phyloP scores from a whole-genome alignment of 208 protist genomes.

The Leishmania aethiopica region DNA sequence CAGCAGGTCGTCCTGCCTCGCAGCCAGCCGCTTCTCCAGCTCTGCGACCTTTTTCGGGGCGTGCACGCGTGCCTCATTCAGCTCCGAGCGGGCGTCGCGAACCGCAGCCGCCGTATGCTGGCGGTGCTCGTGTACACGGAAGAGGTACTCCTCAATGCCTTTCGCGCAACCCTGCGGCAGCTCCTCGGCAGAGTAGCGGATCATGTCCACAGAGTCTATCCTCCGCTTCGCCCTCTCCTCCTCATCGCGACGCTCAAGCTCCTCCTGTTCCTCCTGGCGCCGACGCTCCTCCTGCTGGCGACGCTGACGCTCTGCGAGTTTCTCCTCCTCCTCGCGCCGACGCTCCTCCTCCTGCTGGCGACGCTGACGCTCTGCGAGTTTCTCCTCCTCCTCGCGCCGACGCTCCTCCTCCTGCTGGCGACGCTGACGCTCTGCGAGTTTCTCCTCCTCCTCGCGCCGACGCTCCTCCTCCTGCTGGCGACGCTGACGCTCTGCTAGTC shows the following conservation, averaged over 20 bases:
- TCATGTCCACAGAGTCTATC: constrained; percentile 23
- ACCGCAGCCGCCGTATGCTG: constrained; percentile 18
- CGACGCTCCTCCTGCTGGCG: neutral
- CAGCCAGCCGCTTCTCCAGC: constrained; percentile 27
- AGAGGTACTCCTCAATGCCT: constrained; percentile 38
- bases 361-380: neutral
- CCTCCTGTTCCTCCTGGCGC: neutral
- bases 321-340: neutral
- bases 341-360: constrained; percentile 16
- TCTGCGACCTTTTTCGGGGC: constrained; percentile 12
- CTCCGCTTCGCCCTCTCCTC: constrained; percentile 21
- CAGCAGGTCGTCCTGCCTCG: constrained; percentile 19
- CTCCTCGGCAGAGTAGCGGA: constrained; percentile 27
- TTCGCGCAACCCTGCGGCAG: constrained; percentile 36
- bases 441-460: too few species aligned
- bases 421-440: too few species aligned
- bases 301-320: neutral
- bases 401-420: constrained; percentile 13
- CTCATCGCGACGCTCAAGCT: neutral
- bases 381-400: neutral
- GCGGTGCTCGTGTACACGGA: constrained; percentile 36
- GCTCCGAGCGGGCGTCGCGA: constrained; percentile 32
- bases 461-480: neutral
- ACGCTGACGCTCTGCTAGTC: neutral
- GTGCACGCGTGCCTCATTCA: constrained; percentile 56